Evolutionary conservation across 495 filamentous ascomycete genomes (phyloP).

Genomic region (Trichoderma virens): DNA sequence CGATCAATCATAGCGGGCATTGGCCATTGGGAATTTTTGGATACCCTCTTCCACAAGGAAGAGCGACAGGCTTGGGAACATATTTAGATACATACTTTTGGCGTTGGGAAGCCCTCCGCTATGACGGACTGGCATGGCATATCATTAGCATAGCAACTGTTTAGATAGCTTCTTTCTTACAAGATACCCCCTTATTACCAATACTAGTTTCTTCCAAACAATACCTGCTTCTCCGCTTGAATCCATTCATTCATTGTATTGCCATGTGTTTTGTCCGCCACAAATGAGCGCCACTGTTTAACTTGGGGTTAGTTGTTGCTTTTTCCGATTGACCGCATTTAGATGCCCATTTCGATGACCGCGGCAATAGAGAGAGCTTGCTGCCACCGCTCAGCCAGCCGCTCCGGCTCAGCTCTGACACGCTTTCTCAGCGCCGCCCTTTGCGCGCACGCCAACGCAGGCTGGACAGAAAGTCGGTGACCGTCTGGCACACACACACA

Average conservation of each 20-base stretch:
- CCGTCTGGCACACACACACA: no score
- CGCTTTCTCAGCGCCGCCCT: no score
- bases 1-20: not conserved
- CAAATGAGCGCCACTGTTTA: not conserved
- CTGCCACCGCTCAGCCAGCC: no score
- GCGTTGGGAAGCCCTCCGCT: not conserved
- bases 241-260: not conserved
- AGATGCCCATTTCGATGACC: no score
- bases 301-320: not conserved
- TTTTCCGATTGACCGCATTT: not conserved
- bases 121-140: not conserved
- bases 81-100: not conserved
- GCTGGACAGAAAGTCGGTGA: no score
- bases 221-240: not conserved
- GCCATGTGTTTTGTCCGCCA: not conserved
- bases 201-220: not conserved
- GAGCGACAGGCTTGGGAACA: not conserved
- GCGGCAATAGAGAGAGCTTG: no score
- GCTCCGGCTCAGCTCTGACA: no score
- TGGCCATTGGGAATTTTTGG: not conserved
- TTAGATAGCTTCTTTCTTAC: not conserved
- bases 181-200: constrained; percentile 1
- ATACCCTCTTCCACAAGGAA: constrained; percentile 1
- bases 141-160: constrained; percentile 4
- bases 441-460: no score